Evolutionary conservation across 495 filamentous ascomycete species (phyloP), one percentile per base, ranked within the genome.

Genomic region (Penicillium odoratum): DNA sequence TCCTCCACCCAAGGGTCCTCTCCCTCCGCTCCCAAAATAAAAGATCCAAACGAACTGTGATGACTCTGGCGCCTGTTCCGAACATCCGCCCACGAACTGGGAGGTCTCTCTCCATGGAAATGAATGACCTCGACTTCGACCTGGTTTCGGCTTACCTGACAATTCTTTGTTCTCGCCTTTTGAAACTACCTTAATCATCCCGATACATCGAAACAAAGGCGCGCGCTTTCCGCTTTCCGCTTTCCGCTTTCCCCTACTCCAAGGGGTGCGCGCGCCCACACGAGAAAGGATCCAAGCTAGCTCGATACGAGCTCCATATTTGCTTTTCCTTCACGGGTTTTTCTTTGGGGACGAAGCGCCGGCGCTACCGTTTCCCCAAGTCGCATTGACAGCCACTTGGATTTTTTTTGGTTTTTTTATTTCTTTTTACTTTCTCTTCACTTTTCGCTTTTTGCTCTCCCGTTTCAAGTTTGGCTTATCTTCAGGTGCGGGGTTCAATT

Each of bases 1-100:
- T 66, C 90, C 90, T 60, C 90, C 90, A 68, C 90, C 90, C 38
- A 90, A 85, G 76, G 83, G 90, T 57, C 90, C 90, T 76, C 86
- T 93, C 18, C 90, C 90, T 69, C 89, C 89, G 69, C 82, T 91
- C 38, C 89, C 89, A 66, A 89, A 89, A 79, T 84, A 88, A 72
- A 80, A 48, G 51, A 57, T 55, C 57, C 58, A 60, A 62, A 72
- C 63, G 72, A 13, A 72, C 65, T 58, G 57, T 71, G 67, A 78
- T 67, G 74, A 78, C 67, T 57, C 61, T 55, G 64, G 66, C 56
- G 58, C 58, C 8, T 3, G 26, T 31, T 29, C 61, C 59, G 56
- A 55, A 55, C 66, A 56, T 61, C 51, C 67, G 63, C 65, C 53
- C 65, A 71, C 60, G 69, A 71, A 58, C 55, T 58, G 61, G 63